Percentiles rank a stretch among this genome's conserved stretches.
Evolutionary conservation across 495 filamentous ascomycete genomes (phyloP).

Genomic region (Tetracladium marchalianum): DNA sequence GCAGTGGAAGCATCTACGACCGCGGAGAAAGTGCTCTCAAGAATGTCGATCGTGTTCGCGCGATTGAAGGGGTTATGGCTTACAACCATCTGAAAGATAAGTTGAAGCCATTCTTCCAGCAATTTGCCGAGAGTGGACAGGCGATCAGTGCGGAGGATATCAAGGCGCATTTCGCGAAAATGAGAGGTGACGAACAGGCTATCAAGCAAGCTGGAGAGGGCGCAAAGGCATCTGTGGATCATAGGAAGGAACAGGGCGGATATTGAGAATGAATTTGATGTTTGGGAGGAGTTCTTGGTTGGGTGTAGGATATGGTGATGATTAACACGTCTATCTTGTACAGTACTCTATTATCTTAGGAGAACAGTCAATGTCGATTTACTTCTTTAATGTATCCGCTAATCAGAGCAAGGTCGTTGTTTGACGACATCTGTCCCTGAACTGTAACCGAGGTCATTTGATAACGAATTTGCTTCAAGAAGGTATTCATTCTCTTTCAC

Average conservation of each 20-base stretch:
- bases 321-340: slow-evolving; percentile 7
- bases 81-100: slow-evolving; percentile 94
- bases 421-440: too few species aligned
- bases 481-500: too few species aligned
- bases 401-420: too few species aligned
- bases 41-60: slow-evolving; percentile 81
- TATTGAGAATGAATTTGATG: slow-evolving; percentile 24
- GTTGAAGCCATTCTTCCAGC: slow-evolving; percentile 81
- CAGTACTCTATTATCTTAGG: too few species aligned
- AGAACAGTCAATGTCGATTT: too few species aligned
- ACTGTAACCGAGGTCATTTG: too few species aligned
- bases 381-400: too few species aligned
- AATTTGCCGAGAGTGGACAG: slow-evolving; percentile 84
- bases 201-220: slow-evolving; percentile 37
- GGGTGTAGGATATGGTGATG: not conserved
- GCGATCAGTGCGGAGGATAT: slow-evolving; percentile 89
- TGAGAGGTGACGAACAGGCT: slow-evolving; percentile 71
- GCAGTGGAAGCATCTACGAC: slow-evolving; percentile 69
- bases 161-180: slow-evolving; percentile 86
- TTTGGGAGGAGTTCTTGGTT: slow-evolving; percentile 3
- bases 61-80: slow-evolving; percentile 95
- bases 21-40: slow-evolving; percentile 82
- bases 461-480: too few species aligned
- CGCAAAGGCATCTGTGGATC: slow-evolving; percentile 29
- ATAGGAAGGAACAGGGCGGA: slow-evolving; percentile 50